A percentile compares a stretch with the other conserved stretches of the same genome.
Conservation (phyloP, 805 yeast genomes). For the Ogataea paraovalis region DNA sequence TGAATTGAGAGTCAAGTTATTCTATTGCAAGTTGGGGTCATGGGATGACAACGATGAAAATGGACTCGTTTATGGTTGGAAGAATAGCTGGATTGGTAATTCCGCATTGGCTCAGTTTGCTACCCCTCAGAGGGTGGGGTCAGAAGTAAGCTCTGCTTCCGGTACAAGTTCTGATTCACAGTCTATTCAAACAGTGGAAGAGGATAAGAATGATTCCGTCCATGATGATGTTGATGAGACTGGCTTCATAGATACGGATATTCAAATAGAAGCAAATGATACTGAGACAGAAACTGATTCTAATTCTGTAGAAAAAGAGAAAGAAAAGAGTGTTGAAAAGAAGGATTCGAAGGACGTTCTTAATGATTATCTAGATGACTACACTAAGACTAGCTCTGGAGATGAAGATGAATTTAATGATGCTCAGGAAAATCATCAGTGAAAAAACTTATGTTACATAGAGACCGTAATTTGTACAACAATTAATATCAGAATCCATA, state of each 20-base stretch:
- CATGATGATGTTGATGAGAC: constrained; percentile 9
- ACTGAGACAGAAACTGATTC: not conserved
- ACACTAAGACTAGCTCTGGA: constrained; percentile 10
- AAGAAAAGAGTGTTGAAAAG: not conserved
- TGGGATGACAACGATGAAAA: constrained; percentile 49
- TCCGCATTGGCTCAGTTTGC: not conserved
- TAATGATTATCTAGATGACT: constrained; percentile 6
- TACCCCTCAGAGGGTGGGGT: not conserved
- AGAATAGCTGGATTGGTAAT: constrained; percentile 27
- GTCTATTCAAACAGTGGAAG: not conserved
- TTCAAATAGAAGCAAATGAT: not conserved
- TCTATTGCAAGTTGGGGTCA: constrained; percentile 80
- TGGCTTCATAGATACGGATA: constrained; percentile 6
- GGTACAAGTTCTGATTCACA: not conserved
- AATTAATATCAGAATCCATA: too few species aligned
- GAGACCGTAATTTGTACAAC: not conserved
- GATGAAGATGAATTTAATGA: constrained; percentile 24
- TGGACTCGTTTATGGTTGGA: constrained; percentile 33
- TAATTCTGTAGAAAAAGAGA: not conserved
- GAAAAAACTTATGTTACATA: not conserved
- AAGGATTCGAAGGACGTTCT: constrained; percentile 6
- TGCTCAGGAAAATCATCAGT: constrained; percentile 18
- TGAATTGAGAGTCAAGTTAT: constrained; percentile 65
- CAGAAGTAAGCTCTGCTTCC: not conserved
- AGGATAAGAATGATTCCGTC: not conserved